These are phyloP conservation scores for Scytalidium lignicola DNA, from an alignment of 2,329 filamentous ascomycete species.

Conservation along the genomic window DNA sequence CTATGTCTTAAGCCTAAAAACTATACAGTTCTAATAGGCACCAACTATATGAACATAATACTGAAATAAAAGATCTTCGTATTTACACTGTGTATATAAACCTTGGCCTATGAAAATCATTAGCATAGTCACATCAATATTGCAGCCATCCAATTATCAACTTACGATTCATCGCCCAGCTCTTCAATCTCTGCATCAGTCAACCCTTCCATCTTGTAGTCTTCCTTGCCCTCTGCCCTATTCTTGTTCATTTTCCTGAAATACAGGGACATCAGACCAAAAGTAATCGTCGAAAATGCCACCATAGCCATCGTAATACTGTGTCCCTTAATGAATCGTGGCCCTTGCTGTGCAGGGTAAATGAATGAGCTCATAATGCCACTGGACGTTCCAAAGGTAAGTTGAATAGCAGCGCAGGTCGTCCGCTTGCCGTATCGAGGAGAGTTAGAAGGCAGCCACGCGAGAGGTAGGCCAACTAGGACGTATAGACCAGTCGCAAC, in stretches of 20 bases:
- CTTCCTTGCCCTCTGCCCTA: slow-evolving; percentile 31
- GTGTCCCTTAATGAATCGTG: slow-evolving; percentile 45
- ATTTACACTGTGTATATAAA: too few species aligned
- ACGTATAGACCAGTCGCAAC: slow-evolving; percentile 54
- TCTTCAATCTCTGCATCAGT: slow-evolving; percentile 36
- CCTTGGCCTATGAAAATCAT: too few species aligned
- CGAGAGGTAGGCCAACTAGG: slow-evolving; percentile 26
- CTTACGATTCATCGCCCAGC: too few species aligned
- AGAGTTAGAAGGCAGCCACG: slow-evolving; percentile 44
- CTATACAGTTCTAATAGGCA: too few species aligned
- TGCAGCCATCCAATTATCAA: too few species aligned
- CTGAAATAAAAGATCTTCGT: too few species aligned
- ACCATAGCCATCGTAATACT: slow-evolving; percentile 46
- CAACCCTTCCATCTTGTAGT: slow-evolving; percentile 36
- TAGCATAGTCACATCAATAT: too few species aligned
- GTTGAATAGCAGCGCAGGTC: slow-evolving; percentile 52
- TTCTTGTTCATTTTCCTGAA: slow-evolving; percentile 31
- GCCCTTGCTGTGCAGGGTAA: slow-evolving; percentile 39
- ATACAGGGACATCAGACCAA: slow-evolving; percentile 28
- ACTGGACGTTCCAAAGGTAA: slow-evolving; percentile 53
- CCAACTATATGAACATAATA: too few species aligned
- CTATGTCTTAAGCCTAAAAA: too few species aligned
- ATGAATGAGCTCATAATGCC: slow-evolving; percentile 57
- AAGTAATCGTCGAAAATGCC: slow-evolving; percentile 34
- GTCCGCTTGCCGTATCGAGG: slow-evolving; percentile 59